phyloP scores from a whole-genome alignment of 2,329 filamentous ascomycete genomes.

The Diaporthe sp. region DNA sequence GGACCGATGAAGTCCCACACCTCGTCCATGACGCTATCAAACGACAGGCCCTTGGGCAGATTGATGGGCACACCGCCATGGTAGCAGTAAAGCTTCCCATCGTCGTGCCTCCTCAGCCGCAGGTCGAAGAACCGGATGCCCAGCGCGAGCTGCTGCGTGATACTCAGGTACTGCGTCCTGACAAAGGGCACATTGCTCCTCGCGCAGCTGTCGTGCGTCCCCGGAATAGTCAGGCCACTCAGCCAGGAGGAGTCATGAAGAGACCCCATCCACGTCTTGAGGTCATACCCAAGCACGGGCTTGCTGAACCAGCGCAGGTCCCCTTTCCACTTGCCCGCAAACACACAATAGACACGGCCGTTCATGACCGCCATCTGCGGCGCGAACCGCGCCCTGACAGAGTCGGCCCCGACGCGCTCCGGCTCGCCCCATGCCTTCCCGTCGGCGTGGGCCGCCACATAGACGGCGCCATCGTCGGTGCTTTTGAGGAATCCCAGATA shows the following conservation, averaged over 20 bases:
- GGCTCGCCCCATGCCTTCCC: slow-evolving; percentile 12
- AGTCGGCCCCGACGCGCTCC: slow-evolving; percentile 28
- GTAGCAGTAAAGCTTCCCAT: slow-evolving; percentile 72
- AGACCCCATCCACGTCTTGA: slow-evolving; percentile 73
- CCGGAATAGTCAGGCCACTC: slow-evolving; percentile 76
- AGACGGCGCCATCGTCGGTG: slow-evolving; percentile 28
- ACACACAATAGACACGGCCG: slow-evolving; percentile 38
- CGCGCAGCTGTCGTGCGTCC: slow-evolving; percentile 75
- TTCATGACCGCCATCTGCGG: slow-evolving; percentile 38
- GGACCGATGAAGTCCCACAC: slow-evolving; percentile 70
- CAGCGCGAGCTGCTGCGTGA: slow-evolving; percentile 74
- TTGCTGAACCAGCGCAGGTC: slow-evolving; percentile 53
- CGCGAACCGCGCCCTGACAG: slow-evolving; percentile 26
- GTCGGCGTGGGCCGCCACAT: slow-evolving; percentile 34
- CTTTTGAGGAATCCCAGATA: slow-evolving; percentile 36
- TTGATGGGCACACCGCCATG: slow-evolving; percentile 79
- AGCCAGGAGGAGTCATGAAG: slow-evolving; percentile 69
- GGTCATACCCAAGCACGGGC: slow-evolving; percentile 47
- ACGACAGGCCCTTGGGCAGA: slow-evolving; percentile 71
- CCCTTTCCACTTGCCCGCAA: slow-evolving; percentile 42
- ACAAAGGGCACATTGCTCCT: slow-evolving; percentile 67
- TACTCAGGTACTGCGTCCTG: slow-evolving; percentile 76
- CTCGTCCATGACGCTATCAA: slow-evolving; percentile 70
- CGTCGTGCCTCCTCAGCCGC: slow-evolving; percentile 56
- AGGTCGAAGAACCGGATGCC: slow-evolving; percentile 81